Conservation (phyloP, 1,139 yeast species). For the Diutina mesorugosa region DNA sequence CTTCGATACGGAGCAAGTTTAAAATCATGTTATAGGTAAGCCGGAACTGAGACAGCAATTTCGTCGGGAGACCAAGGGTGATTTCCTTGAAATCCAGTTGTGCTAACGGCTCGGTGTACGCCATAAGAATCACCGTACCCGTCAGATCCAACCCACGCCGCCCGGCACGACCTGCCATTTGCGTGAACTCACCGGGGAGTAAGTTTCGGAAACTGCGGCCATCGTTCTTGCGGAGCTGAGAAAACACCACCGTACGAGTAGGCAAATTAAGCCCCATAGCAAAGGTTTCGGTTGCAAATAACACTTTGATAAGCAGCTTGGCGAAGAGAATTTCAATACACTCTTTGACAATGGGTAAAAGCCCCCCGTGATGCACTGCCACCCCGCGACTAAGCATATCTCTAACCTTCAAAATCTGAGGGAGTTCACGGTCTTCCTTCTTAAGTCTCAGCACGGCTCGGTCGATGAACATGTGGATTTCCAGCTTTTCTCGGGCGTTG, state of each 20-base stretch:
- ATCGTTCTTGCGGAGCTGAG: constrained; percentile 78
- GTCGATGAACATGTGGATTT: constrained; percentile 85
- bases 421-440: constrained; percentile 84
- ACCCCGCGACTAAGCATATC: constrained; percentile 83
- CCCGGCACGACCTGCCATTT: constrained; percentile 99
- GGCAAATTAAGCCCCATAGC: constrained; percentile 98
- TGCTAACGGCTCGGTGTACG: constrained; percentile 59
- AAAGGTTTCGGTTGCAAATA: constrained; percentile 96
- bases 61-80: constrained; percentile 79
- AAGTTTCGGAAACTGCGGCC: constrained; percentile 72
- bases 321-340: constrained; percentile 88
- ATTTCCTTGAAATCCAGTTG: constrained; percentile 61
- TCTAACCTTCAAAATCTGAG: constrained; percentile 74
- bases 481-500: constrained; percentile 73
- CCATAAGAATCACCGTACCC: constrained; percentile 94
- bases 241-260: constrained; percentile 89
- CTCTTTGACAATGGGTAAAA: constrained; percentile 90
- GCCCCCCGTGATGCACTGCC: constrained; percentile 96
- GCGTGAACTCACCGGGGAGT: constrained; percentile 93
- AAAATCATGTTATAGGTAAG: constrained; percentile 92
- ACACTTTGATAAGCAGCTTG: constrained; percentile 70
- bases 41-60: constrained; percentile 81
- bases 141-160: constrained; percentile 90
- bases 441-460: constrained; percentile 78
- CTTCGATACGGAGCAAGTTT: constrained; percentile 83